These are phyloP conservation scores for Aphanomyces euteiches DNA, from an alignment of 352 stramenopile genomes.

Conservation along the genomic window DNA sequence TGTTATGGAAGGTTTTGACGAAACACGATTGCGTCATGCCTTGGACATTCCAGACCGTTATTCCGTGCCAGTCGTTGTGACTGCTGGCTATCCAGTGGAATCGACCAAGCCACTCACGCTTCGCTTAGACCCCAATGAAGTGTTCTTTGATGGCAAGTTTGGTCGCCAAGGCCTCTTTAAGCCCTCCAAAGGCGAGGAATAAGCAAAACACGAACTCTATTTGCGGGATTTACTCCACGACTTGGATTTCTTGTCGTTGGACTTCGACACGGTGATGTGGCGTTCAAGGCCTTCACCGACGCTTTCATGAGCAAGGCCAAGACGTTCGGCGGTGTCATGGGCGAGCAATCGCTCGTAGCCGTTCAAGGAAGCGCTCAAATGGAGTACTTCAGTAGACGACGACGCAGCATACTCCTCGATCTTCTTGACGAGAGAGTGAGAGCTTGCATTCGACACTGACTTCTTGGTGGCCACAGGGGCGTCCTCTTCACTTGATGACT, in stretches of 20 bases:
- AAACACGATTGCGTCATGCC: slow-evolving; percentile 51
- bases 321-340: slow-evolving; percentile 74
- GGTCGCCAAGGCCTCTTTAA: slow-evolving; percentile 32
- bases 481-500: neutral
- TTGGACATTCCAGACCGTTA: slow-evolving; percentile 80
- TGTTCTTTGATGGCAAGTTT: slow-evolving; percentile 87
- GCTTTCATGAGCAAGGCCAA: slow-evolving; percentile 70
- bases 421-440: slow-evolving; percentile 79
- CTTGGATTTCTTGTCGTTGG: slow-evolving; percentile 5
- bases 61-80: slow-evolving; percentile 65
- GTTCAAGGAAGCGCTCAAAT: slow-evolving; percentile 73
- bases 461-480: neutral
- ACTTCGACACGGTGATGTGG: slow-evolving; percentile 57
- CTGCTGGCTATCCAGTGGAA: slow-evolving; percentile 55
- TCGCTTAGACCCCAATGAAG: slow-evolving; percentile 52
- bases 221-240: slow-evolving; percentile 18
- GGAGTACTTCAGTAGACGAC: slow-evolving; percentile 43
- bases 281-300: slow-evolving; percentile 63
- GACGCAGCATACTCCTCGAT: slow-evolving; percentile 68
- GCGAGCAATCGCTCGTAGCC: slow-evolving; percentile 76
- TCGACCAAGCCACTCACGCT: slow-evolving; percentile 35
- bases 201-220: neutral
- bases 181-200: neutral
- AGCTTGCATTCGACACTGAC: slow-evolving; percentile 30
- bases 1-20: slow-evolving; percentile 78